Evolutionary conservation across 106 monocot species (phyloP).

Genomic region (Apostasia shenzhenica): DNA sequence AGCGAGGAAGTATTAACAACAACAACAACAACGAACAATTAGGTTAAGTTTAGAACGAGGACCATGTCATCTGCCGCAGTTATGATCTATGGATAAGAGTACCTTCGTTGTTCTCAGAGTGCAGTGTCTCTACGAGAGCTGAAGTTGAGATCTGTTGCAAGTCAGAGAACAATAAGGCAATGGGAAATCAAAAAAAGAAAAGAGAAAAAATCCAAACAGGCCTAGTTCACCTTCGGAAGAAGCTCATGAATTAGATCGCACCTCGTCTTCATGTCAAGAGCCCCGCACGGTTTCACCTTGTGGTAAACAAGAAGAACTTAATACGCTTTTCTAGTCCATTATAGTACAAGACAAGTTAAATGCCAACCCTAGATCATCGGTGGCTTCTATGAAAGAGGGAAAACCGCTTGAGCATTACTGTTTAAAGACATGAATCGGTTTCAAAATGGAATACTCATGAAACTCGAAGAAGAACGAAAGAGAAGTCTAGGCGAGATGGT

Average conservation of each 20-base stretch:
- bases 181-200: not conserved
- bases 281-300: slow-evolving; percentile 41
- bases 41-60: not conserved
- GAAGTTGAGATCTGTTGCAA: slow-evolving; percentile 34
- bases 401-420: too few relatives aligned
- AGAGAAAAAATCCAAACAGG: not conserved
- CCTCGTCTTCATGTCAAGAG: slow-evolving; percentile 42
- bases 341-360: too few relatives aligned
- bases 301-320: too few relatives aligned
- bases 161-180: not conserved
- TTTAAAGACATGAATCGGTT: too few relatives aligned
- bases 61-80: not conserved
- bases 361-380: too few relatives aligned
- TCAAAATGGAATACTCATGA: too few relatives aligned
- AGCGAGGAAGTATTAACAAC: not conserved
- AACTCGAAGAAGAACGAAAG: not conserved
- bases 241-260: slow-evolving; percentile 39
- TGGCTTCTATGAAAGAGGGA: too few relatives aligned
- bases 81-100: slow-evolving; percentile 1
- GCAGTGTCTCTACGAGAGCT: slow-evolving; percentile 25
- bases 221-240: slow-evolving; percentile 41
- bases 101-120: slow-evolving; percentile 33
- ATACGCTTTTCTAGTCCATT: too few relatives aligned
- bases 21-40: not conserved
- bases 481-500: not conserved